Evolutionary conservation across 257 asterid genomes (phyloP).

Genomic region (Solanum virginianum): DNA sequence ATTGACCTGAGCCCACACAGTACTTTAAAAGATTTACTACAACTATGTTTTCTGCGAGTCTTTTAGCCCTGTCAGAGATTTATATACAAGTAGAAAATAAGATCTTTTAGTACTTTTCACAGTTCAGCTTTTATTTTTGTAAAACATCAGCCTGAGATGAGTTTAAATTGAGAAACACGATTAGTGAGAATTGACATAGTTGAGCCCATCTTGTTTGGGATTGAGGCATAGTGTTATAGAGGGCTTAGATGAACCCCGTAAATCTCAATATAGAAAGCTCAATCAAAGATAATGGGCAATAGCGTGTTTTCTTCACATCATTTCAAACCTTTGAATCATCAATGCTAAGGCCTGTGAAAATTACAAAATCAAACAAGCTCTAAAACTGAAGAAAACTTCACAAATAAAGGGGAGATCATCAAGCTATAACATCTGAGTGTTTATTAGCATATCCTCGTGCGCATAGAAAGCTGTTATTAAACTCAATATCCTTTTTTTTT

Average conservation of each 20-base stretch:
- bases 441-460: not conserved
- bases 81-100: not conserved
- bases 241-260: not conserved
- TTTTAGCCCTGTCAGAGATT: not conserved
- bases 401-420: not conserved
- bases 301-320: not conserved
- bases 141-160: not conserved
- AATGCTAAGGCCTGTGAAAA: not conserved
- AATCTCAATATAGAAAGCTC: not conserved
- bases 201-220: not conserved
- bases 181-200: not conserved
- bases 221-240: not conserved
- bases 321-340: not conserved
- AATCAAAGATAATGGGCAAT: not conserved
- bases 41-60: not conserved
- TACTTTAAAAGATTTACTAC: too few species aligned
- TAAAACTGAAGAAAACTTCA: not conserved
- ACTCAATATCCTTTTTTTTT: not conserved
- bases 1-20: not conserved
- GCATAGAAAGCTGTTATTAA: not conserved
- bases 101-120: not conserved
- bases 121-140: not conserved
- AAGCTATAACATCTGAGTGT: not conserved
- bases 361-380: not conserved
- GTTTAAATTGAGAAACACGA: not conserved